Percentiles rank a stretch among this genome's conserved stretches.
These are phyloP conservation scores for Coprinopsis marcescibilis DNA, from an alignment of 768 basidiomycete genomes.

Conservation along the genomic window DNA sequence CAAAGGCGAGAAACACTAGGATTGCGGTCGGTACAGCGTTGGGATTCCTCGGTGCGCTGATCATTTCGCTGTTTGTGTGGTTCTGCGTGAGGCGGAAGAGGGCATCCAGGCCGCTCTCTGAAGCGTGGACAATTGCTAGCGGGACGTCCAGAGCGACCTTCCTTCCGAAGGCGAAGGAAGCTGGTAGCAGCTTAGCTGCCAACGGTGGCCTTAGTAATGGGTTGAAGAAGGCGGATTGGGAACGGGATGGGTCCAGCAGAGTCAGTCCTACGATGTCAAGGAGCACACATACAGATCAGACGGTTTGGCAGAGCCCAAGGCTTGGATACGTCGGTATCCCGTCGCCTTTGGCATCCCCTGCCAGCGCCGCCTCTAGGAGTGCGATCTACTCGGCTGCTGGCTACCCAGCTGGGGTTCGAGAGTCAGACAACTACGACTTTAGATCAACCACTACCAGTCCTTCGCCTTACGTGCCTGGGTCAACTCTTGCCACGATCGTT, in stretches of 20 bases:
- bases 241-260: no score
- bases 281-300: no score
- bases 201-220: no score
- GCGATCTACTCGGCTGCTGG: no score
- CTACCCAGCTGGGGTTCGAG: not conserved
- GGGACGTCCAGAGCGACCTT: not conserved
- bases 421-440: not conserved
- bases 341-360: no score
- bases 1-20: slow-evolving; percentile 6
- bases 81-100: slow-evolving; percentile 21
- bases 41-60: slow-evolving; percentile 25
- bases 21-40: slow-evolving; percentile 29
- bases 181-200: no score
- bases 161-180: not conserved
- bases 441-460: not conserved
- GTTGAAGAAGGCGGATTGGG: no score
- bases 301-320: no score
- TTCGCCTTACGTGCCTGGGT: not conserved
- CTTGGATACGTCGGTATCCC: no score
- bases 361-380: no score
- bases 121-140: slow-evolving; percentile 28
- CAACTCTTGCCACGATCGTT: slow-evolving; percentile 1
- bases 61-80: slow-evolving; percentile 23
- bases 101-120: slow-evolving; percentile 23
- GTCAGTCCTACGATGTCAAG: no score